Percentiles rank a stretch among this genome's conserved stretches.
phyloP scores from a whole-genome alignment of 2,329 filamentous ascomycete genomes.

The Colletotrichum sp. region DNA sequence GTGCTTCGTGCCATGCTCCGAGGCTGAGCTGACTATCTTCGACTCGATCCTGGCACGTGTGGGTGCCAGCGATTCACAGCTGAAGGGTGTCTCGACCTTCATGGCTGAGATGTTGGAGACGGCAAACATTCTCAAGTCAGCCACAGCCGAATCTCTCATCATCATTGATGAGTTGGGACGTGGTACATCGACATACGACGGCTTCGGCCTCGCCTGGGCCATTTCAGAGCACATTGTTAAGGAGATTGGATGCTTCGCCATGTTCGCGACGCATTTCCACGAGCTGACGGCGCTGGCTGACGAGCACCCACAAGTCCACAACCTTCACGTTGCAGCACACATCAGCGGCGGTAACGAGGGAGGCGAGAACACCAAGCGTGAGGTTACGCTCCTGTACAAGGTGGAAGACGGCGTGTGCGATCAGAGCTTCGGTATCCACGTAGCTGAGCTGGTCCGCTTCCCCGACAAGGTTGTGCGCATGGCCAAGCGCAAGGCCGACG shows the following conservation, averaged over 20 bases:
- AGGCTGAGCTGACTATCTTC: conserved; percentile 93
- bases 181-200: conserved; percentile 97
- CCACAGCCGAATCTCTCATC: conserved; percentile 92
- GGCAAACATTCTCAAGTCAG: conserved; percentile 96
- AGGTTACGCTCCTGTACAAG: conserved; percentile 96
- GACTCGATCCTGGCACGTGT: conserved; percentile 97
- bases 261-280: conserved; percentile 99
- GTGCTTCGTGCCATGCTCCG: conserved; percentile 91
- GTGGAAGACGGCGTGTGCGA: conserved; percentile 95
- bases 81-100: conserved; percentile 97
- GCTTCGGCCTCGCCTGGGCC: conserved; percentile 98
- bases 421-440: conserved; percentile 97
- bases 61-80: conserved; percentile 92
- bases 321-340: conserved; percentile 95
- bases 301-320: conserved; percentile 85
- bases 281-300: conserved; percentile 92
- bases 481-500: conserved; percentile 98
- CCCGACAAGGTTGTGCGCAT: conserved; percentile 97
- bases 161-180: conserved; percentile 98
- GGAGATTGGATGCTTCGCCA: conserved; percentile 90
- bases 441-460: conserved; percentile 95
- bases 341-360: conserved; percentile 63
- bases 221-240: conserved; percentile 97
- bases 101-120: conserved; percentile 99
- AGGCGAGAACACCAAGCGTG: conserved; percentile 63